Evolutionary conservation across 2,329 filamentous ascomycete species (phyloP).

Genomic region (Byssochlamys sp.): DNA sequence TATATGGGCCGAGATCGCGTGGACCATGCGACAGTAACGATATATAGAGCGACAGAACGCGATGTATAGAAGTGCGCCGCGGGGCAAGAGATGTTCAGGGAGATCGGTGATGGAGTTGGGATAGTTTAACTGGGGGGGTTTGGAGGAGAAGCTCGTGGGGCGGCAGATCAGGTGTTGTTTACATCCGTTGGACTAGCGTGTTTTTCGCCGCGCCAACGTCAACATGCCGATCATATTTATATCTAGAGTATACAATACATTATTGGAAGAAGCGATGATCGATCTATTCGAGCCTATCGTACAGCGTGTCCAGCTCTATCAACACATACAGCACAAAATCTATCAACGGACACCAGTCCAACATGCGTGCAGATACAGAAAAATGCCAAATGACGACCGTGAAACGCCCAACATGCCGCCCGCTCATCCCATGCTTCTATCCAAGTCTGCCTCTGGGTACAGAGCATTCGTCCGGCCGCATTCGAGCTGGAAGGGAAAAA

Average conservation of each 20-base stretch:
- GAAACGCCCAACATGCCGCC: background rate
- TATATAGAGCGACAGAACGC: background rate
- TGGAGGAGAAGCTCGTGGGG: slow-evolving; percentile 1
- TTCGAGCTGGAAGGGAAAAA: background rate
- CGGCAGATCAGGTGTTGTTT: slow-evolving; percentile 16
- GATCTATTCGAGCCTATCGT: background rate
- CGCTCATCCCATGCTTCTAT: background rate
- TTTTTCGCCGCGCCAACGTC: slow-evolving; percentile 6
- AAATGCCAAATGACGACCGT: background rate
- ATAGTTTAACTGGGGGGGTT: background rate
- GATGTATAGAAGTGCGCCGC: background rate
- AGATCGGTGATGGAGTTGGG: background rate
- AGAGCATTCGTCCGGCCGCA: background rate
- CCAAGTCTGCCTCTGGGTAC: background rate
- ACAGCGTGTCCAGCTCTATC: background rate
- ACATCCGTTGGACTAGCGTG: slow-evolving; percentile 16
- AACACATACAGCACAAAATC: background rate
- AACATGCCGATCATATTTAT: background rate
- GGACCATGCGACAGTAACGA: slow-evolving; percentile 36
- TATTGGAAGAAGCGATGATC: background rate
- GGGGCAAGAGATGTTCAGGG: background rate
- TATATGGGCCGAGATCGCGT: slow-evolving; percentile 33
- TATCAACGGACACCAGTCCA: background rate
- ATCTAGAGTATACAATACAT: background rate
- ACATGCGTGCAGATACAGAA: background rate